These are phyloP conservation scores for Phyllosticta ampelicida DNA, from an alignment of 2,329 filamentous ascomycete species.

Conservation along the genomic window DNA sequence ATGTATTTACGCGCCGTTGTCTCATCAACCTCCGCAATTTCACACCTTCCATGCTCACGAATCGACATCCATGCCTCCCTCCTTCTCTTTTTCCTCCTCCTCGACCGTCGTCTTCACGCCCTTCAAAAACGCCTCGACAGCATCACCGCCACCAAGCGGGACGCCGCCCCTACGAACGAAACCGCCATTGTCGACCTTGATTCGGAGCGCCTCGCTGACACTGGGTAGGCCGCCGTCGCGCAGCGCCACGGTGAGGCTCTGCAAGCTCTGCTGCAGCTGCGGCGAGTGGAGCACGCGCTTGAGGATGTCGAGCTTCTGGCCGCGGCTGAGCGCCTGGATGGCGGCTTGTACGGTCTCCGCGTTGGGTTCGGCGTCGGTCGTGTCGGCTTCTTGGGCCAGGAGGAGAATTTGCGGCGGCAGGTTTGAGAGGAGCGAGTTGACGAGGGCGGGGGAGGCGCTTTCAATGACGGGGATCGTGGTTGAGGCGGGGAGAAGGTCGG, in stretches of 20 bases:
- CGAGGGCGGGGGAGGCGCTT: conserved; percentile 49
- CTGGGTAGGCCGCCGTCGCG: conserved; percentile 84
- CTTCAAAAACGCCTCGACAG: conserved; percentile 82
- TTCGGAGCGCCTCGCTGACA: conserved; percentile 72
- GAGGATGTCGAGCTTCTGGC: conserved; percentile 71
- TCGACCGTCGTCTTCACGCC: conserved; percentile 73
- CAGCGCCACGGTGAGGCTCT: conserved; percentile 75
- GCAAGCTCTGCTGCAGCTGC: conserved; percentile 79
- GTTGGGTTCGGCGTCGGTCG: conserved; percentile 55
- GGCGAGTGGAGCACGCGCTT: conserved; percentile 77
- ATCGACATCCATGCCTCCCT: conserved; percentile 9
- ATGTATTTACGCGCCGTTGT: neutral
- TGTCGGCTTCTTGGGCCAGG: conserved; percentile 57
- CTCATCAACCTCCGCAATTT: neutral
- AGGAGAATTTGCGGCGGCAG: conserved; percentile 71
- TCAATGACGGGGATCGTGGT: conserved; percentile 71
- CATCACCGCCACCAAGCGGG: conserved; percentile 77
- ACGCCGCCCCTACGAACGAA: conserved; percentile 67
- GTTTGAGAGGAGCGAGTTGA: conserved; percentile 66
- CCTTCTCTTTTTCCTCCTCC: conserved; percentile 25
- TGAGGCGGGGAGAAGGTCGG: conserved; percentile 69
- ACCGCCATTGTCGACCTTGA: conserved; percentile 76
- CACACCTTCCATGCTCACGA: neutral
- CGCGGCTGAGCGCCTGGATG: conserved; percentile 58
- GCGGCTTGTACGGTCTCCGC: conserved; percentile 60